These are phyloP conservation scores for Rhamnella rubrinervis DNA, from an alignment of 331 rosid genomes.

Conservation along the genomic window DNA sequence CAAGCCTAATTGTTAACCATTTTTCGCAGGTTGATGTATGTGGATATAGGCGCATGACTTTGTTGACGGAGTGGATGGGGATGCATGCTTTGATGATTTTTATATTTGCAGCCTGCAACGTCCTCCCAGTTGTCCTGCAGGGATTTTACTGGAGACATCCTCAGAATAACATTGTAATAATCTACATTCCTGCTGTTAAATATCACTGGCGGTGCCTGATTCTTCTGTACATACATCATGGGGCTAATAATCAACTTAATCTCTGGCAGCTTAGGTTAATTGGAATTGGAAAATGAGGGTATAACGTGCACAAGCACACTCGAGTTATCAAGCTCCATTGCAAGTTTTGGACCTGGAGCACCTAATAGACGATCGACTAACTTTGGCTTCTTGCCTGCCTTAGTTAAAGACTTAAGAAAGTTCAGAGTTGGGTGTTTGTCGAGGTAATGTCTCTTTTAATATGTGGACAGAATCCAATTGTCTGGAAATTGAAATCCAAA, in stretches of 20 bases:
- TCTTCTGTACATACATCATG: too few species aligned
- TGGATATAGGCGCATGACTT: constrained; percentile 53
- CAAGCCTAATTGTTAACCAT: too few species aligned
- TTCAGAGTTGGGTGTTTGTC: too few species aligned
- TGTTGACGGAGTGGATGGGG: constrained; percentile 86
- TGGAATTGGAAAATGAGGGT: constrained; percentile 52
- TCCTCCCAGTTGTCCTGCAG: constrained; percentile 76
- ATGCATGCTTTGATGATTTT: constrained; percentile 81
- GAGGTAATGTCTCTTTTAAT: too few species aligned
- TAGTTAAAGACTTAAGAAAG: too few species aligned
- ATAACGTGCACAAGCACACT: not conserved
- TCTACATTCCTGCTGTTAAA: not conserved
- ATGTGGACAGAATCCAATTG: too few species aligned
- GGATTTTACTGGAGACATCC: constrained; percentile 85
- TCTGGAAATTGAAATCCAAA: too few species aligned
- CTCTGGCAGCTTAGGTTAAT: constrained; percentile 51
- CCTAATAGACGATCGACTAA: too few species aligned
- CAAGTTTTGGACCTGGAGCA: not conserved
- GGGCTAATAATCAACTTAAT: constrained; percentile 7
- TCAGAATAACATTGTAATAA: constrained; percentile 69
- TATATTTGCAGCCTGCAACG: constrained; percentile 76
- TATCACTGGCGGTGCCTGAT: too few species aligned
- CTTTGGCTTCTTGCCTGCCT: too few species aligned
- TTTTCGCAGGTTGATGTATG: constrained; percentile 78
- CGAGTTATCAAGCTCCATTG: not conserved